Conservation (phyloP, 1,284 basidiomycete genomes). For the Ganoderma sinense region DNA sequence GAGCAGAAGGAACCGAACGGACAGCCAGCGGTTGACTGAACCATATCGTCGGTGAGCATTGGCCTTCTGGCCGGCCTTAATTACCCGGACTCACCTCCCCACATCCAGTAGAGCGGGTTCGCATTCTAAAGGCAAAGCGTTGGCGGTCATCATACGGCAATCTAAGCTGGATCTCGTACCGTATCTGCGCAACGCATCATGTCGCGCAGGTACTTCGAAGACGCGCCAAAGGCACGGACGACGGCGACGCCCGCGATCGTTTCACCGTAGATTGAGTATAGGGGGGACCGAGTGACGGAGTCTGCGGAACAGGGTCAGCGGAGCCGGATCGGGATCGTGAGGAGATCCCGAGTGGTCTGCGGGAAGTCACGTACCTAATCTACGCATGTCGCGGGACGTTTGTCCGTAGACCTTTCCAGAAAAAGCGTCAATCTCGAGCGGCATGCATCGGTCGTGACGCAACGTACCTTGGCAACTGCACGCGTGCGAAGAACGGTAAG, state of each 20-base stretch:
- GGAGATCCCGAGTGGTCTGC: slow-evolving; percentile 17
- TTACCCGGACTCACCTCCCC: slow-evolving; percentile 65
- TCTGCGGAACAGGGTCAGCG: slow-evolving; percentile 51
- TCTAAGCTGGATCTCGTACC: slow-evolving; percentile 36
- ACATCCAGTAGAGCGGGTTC: slow-evolving; percentile 88
- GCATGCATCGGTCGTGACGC: slow-evolving; percentile 1
- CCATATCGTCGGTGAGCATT: slow-evolving; percentile 21
- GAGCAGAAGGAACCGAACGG: slow-evolving; percentile 84
- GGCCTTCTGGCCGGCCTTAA: neutral
- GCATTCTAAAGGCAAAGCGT: slow-evolving; percentile 57
- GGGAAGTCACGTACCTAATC: slow-evolving; percentile 63
- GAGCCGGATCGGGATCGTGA: slow-evolving; percentile 22
- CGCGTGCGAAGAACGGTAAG: slow-evolving; percentile 17
- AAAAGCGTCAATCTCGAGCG: slow-evolving; percentile 10
- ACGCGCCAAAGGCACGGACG: slow-evolving; percentile 88
- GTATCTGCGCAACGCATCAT: slow-evolving; percentile 90
- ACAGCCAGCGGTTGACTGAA: slow-evolving; percentile 82
- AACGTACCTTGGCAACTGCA: slow-evolving; percentile 55
- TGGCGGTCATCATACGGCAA: slow-evolving; percentile 22
- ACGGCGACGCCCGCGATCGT: slow-evolving; percentile 90
- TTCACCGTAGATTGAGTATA: slow-evolving; percentile 93
- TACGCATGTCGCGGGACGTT: slow-evolving; percentile 89
- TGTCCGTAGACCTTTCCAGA: slow-evolving; percentile 77
- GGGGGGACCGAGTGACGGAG: slow-evolving; percentile 88
- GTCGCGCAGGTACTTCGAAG: slow-evolving; percentile 85